Evolutionary conservation across 1,139 yeast species (phyloP), one percentile per base, ranked within the genome.

Genomic region (Ogataea hybrid): DNA sequence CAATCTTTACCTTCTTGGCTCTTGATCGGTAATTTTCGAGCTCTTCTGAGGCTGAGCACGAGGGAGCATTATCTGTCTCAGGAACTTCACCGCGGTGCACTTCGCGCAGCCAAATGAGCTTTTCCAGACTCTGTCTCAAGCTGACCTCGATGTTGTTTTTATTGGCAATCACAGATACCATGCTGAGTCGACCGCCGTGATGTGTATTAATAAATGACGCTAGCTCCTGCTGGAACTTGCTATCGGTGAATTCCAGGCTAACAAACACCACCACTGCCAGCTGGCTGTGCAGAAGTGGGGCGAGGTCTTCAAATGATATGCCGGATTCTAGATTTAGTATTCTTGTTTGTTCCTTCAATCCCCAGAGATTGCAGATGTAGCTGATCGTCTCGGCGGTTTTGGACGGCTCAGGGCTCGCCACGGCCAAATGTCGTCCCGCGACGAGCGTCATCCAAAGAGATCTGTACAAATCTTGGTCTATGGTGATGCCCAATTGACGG

Each of bases 1-100:
- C 47, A 6, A 58, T 57, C 1, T 53, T 54, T 9, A 75, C 64
- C 7, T 46, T 16, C 9, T 37, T 38, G n/a, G 60, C 44, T 17
- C 41, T 31, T 2, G 33, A 25, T 11, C 58, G 39, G 8, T 51
- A 23, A 7, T 27, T 28, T 10, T 27, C 11, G 3, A 47, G 22
- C 28, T 38, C 32, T 15, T 34, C 21, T 11, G 35, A 11, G 16
- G 7, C 46, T 10, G 18, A 6, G 10, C 9, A 7, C 20, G 17
- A 17, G 25, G 31, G 12, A 34, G 15, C 16, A 12, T 8, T 7
- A 17, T 20, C 29, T 14, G 25, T 25, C 17, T 27, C 8, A 3
- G 14, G 12, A 29, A 10, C 23, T 8, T 31, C 15, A 15, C 10
- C 12, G 4, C 12, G 16, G 20, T 41, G 44, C 16, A 25, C 33